Evolutionary conservation across 2,329 filamentous ascomycete genomes (phyloP).

Genomic region (Neoscytalidium dimidiatum): DNA sequence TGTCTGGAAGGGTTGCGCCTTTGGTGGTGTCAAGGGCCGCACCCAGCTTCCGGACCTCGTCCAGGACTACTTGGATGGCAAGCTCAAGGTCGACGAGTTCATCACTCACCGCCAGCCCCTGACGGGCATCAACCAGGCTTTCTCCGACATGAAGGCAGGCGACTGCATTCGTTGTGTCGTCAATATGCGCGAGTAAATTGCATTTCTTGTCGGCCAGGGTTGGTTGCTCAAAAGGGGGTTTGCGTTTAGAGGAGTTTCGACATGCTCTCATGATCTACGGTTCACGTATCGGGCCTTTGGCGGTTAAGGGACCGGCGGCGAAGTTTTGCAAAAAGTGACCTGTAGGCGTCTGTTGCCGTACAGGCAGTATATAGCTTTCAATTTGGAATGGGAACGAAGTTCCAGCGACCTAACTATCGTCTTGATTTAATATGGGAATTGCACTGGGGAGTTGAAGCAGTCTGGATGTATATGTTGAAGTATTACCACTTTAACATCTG

Average conservation of each 20-base stretch:
- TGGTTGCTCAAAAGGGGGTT: not conserved
- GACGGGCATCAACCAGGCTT: conserved; percentile 82
- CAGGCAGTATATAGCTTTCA: not conserved
- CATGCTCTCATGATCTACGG: not conserved
- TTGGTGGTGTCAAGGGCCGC: conserved; percentile 97
- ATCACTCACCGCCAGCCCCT: conserved; percentile 93
- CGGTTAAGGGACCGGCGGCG: not conserved
- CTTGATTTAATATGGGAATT: not conserved
- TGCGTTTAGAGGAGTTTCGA: conserved; percentile 1
- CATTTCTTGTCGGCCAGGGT: not conserved
- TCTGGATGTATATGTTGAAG: not conserved
- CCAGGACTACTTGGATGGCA: conserved; percentile 82
- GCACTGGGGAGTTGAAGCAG: not conserved
- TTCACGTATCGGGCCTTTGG: not conserved
- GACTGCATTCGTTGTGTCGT: conserved; percentile 97
- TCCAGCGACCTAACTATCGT: not conserved
- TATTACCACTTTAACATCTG: not conserved
- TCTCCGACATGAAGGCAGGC: conserved; percentile 90
- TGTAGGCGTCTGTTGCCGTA: not conserved
- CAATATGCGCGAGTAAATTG: conserved; percentile 50
- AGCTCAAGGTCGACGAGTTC: conserved; percentile 98
- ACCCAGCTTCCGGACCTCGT: conserved; percentile 87
- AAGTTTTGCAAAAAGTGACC: not conserved
- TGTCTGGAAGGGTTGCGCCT: conserved; percentile 97
- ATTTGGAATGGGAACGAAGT: not conserved